Conservation (phyloP, 2,329 filamentous ascomycete species). For the Colletotrichum sp. region DNA sequence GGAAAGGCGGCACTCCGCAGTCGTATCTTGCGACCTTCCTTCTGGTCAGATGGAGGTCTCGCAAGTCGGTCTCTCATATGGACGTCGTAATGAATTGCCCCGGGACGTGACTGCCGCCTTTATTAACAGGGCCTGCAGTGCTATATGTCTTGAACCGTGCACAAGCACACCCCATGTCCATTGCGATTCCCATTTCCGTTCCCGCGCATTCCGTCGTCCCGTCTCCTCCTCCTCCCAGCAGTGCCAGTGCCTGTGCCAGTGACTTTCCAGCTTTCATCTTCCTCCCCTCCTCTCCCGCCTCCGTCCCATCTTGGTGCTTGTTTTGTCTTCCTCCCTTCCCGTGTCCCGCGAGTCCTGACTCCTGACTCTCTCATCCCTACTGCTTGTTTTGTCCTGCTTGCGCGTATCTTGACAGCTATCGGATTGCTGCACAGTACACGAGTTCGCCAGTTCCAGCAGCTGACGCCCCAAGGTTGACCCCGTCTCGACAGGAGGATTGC, state of each 20-base stretch:
- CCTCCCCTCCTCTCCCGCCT: background rate
- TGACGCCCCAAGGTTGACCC: background rate
- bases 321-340: background rate
- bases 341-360: background rate
- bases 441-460: background rate
- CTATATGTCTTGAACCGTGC: constrained; percentile 6
- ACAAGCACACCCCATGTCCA: background rate
- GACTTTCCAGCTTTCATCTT: background rate
- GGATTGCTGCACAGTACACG: background rate
- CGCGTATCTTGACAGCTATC: background rate
- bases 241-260: background rate
- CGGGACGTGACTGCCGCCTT: background rate
- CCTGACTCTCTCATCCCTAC: background rate
- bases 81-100: background rate
- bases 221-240: background rate
- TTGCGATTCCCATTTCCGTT: background rate
- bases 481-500: background rate
- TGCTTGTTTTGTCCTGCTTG: background rate
- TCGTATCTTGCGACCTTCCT: background rate
- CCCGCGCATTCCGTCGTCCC: constrained; percentile 16
- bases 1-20: background rate
- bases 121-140: background rate
- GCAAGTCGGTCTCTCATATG: background rate
- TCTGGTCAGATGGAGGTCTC: background rate
- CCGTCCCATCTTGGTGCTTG: constrained; percentile 8